Evolutionary conservation across 2,329 filamentous ascomycete species (phyloP).

Genomic region (Laburnicola sp.): DNA sequence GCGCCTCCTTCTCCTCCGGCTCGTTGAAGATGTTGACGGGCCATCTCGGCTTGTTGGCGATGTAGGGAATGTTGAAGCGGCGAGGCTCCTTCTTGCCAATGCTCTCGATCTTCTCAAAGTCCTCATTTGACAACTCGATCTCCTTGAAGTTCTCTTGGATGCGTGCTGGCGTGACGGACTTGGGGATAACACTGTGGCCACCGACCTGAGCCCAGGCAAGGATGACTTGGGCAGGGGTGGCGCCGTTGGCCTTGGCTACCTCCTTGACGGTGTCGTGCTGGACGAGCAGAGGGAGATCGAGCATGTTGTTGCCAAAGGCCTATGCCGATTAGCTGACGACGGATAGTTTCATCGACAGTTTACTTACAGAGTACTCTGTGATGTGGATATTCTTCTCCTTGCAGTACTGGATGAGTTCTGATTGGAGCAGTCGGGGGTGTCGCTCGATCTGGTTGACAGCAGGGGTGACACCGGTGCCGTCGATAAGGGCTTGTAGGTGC

Average conservation of each 20-base stretch:
- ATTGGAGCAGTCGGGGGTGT: slow-evolving; percentile 33
- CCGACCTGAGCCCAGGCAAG: slow-evolving; percentile 83
- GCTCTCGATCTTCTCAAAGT: slow-evolving; percentile 39
- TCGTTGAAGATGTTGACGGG: slow-evolving; percentile 61
- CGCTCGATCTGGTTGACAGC: slow-evolving; percentile 39
- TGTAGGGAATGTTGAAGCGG: slow-evolving; percentile 53
- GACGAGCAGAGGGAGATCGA: slow-evolving; percentile 51
- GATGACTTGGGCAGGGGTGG: slow-evolving; percentile 76
- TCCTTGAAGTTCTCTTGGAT: slow-evolving; percentile 40
- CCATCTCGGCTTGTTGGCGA: slow-evolving; percentile 57
- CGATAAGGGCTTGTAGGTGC: slow-evolving; percentile 58
- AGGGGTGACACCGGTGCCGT: slow-evolving; percentile 39
- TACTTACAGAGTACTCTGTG: slow-evolving; percentile 33
- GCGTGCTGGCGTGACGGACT: slow-evolving; percentile 36
- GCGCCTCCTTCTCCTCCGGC: slow-evolving; percentile 56
- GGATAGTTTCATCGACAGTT: slow-evolving; percentile 51
- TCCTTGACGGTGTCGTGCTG: slow-evolving; percentile 63
- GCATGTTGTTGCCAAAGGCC: slow-evolving; percentile 61
- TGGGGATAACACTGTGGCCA: slow-evolving; percentile 37
- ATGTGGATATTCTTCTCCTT: slow-evolving; percentile 38
- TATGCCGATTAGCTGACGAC: slow-evolving; percentile 64
- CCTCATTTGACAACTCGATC: slow-evolving; percentile 31
- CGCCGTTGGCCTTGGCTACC: slow-evolving; percentile 64
- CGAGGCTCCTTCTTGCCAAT: slow-evolving; percentile 65
- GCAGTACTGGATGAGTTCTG: slow-evolving; percentile 35